A percentile compares a stretch with the other conserved stretches of the same genome.
phyloP scores from a whole-genome alignment of 2,329 filamentous ascomycete genomes.

The Ophiognomonia clavigignenti-juglandacearum region DNA sequence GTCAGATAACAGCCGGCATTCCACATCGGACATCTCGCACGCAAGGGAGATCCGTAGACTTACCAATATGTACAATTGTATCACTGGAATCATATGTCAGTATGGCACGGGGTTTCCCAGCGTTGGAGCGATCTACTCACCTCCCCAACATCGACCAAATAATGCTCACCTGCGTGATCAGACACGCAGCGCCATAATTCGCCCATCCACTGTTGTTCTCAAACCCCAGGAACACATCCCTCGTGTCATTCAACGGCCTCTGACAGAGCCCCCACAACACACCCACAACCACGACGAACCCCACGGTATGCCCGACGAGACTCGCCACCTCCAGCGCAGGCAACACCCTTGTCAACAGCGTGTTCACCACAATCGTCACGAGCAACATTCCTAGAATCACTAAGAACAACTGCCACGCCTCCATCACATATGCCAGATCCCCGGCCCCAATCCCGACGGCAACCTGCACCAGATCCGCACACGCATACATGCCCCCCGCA shows the following conservation, averaged over 20 bases:
- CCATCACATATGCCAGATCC: slow-evolving; percentile 1
- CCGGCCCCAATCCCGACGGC: slow-evolving; percentile 6
- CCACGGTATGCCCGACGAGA: slow-evolving; percentile 10
- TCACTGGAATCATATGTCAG: too few relatives aligned
- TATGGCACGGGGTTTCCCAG: too few relatives aligned
- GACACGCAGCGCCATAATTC: slow-evolving; percentile 7
- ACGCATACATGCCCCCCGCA: slow-evolving; percentile 9
- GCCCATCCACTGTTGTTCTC: slow-evolving; percentile 13
- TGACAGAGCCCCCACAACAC: slow-evolving; percentile 9
- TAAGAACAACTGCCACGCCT: slow-evolving; percentile 11
- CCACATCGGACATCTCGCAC: too few relatives aligned
- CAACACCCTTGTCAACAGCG: slow-evolving; percentile 1
- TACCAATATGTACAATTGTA: slow-evolving; percentile 14
- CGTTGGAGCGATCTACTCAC: too few relatives aligned
- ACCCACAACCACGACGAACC: slow-evolving; percentile 8
- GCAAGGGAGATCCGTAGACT: background rate
- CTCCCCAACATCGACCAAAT: slow-evolving; percentile 15
- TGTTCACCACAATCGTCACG: slow-evolving; percentile 10
- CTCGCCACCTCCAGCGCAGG: slow-evolving; percentile 11
- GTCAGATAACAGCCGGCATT: too few relatives aligned
- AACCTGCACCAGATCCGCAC: slow-evolving; percentile 12
- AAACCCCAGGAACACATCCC: slow-evolving; percentile 10
- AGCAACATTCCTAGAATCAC: slow-evolving; percentile 9
- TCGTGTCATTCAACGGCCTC: slow-evolving; percentile 2
- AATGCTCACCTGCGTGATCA: slow-evolving; percentile 11